phyloP scores from a whole-genome alignment of 164 flowering plant genomes.

The Akebia trifoliata region DNA sequence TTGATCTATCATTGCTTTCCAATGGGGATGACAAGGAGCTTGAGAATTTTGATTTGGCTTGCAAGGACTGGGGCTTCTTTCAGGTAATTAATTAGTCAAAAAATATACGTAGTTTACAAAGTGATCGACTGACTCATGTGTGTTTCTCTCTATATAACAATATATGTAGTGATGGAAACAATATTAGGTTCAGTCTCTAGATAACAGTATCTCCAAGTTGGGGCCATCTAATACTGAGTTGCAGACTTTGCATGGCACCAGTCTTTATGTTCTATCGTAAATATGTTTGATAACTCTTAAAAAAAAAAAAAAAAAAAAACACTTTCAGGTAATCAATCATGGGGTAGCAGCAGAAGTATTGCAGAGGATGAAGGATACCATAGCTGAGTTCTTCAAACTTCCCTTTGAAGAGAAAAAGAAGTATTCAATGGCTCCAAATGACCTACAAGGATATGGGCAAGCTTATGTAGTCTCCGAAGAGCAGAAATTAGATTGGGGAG shows the following conservation, averaged over 20 bases:
- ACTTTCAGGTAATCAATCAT: constrained; percentile 22
- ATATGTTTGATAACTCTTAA: not conserved
- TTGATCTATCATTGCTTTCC: constrained; percentile 22
- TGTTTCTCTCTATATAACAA: too few species aligned
- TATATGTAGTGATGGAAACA: too few species aligned
- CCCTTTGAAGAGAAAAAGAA: constrained; percentile 22
- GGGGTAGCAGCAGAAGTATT: constrained; percentile 17
- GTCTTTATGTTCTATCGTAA: too few species aligned
- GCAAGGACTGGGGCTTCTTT: constrained; percentile 32
- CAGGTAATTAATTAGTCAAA: constrained; percentile 14
- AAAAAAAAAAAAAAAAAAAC: not conserved
- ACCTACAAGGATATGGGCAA: constrained; percentile 28
- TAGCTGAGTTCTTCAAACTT: constrained; percentile 18
- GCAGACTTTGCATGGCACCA: too few species aligned
- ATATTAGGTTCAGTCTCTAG: too few species aligned
- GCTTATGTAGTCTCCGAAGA: constrained; percentile 17
- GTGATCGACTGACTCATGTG: too few species aligned
- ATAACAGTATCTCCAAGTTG: too few species aligned
- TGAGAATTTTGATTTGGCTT: constrained; percentile 20
- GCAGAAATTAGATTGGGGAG: constrained; percentile 24
- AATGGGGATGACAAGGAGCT: constrained; percentile 15
- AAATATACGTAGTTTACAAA: too few species aligned
- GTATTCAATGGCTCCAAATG: constrained; percentile 19
- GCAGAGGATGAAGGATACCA: constrained; percentile 13
- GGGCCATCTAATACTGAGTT: too few species aligned